Conservation (phyloP, 768 basidiomycete species). For the Cystofilobasidium bisporidii region DNA sequence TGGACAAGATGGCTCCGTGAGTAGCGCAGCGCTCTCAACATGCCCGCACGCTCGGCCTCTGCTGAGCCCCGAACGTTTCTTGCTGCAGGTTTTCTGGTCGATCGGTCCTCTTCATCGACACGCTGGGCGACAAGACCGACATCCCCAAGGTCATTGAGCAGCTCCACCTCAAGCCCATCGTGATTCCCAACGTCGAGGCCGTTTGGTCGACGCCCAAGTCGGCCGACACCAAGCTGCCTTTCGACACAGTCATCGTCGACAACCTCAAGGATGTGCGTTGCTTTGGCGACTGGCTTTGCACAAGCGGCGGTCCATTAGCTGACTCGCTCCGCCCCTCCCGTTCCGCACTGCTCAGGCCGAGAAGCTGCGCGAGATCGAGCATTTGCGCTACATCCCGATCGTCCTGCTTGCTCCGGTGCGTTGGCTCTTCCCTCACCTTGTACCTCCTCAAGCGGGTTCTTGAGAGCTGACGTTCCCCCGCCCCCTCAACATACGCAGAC, state of each 20-base stretch:
- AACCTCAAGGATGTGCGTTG: slow-evolving; percentile 67
- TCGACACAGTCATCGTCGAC: slow-evolving; percentile 94
- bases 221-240: slow-evolving; percentile 51
- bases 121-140: slow-evolving; percentile 60
- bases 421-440: slow-evolving; percentile 46
- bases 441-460: slow-evolving; percentile 48
- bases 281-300: too few species aligned
- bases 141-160: slow-evolving; percentile 68
- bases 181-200: slow-evolving; percentile 67
- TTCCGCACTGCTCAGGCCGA: slow-evolving; percentile 55
- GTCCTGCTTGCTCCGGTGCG: slow-evolving; percentile 69
- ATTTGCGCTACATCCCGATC: slow-evolving; percentile 90
- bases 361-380: slow-evolving; percentile 79
- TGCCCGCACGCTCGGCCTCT: too few species aligned
- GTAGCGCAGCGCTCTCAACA: background rate
- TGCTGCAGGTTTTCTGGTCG: slow-evolving; percentile 58
- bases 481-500: background rate
- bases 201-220: slow-evolving; percentile 46
- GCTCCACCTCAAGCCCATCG: slow-evolving; percentile 65
- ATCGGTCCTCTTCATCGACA: slow-evolving; percentile 86
- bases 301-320: too few species aligned
- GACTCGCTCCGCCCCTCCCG: too few species aligned
- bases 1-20: slow-evolving; percentile 43
- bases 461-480: too few species aligned
- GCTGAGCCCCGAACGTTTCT: background rate